Evolutionary conservation across 2,329 filamentous ascomycete species (phyloP), one percentile per base, ranked within the genome.

Genomic region (Fusarium lyarnte): DNA sequence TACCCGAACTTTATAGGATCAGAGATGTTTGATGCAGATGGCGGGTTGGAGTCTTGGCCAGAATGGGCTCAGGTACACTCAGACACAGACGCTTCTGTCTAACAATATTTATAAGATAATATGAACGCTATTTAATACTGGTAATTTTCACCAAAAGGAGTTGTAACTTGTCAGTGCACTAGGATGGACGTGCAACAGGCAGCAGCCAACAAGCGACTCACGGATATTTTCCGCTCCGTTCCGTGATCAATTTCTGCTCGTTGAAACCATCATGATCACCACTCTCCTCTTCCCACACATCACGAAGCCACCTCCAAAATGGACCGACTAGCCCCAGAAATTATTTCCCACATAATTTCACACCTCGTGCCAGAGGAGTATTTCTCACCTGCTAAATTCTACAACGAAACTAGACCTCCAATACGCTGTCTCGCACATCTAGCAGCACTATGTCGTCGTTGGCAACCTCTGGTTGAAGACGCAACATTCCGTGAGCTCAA

Each of bases 1-100:
- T 66, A 71, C 31, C 62, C 66, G 1, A 51, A 62, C 6, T 71
- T 70, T 36, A 70, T 70, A 14, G 62, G 66, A 0, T 68, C 54
- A 7, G 62, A 68, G 17, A 54, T 66, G 47, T 68, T 61, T 31
- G 43, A 54, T 17, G 58, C 53, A 2, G 63, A 68, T n/a, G 55
- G 35, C 7, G 65, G 51, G 8, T 17, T 67, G 8, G 63, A 62
- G n/a, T 27, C 55, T 13, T 67, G 63, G 63, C 63, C 65, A 4
- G 63, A 66, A 55, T 68, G 63, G 63, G 35, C 58, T 6, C 54
- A 60, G 10, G 33, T 62, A 23, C 51, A 58, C 19, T 62, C 39
- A 33, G 58, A 58, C 33, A 58, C 58, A 39, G 58, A 61, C 16
- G 33, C 39, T 8, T 58, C 51, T 45, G 19, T 58, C 3, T 57